A percentile compares a stretch with the other conserved stretches of the same genome.
Conservation (phyloP, 2,329 filamentous ascomycete genomes). For the Colletotrichum camelliae region DNA sequence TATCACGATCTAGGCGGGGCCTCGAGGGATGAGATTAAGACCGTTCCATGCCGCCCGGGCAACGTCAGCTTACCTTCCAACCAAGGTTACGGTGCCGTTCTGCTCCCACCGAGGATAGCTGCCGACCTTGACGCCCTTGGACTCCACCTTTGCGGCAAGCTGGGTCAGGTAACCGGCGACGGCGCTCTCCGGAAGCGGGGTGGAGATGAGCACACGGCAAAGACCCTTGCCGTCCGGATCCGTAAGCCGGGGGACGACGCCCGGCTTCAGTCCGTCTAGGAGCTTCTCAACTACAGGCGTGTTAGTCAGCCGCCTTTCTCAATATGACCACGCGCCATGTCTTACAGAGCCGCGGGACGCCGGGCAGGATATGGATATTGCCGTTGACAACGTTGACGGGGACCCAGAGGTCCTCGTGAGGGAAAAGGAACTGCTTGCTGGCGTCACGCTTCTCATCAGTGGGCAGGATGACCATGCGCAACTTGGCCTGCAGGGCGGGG, state of each 20-base stretch:
- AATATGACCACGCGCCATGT: neutral
- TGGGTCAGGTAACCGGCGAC: conserved; percentile 85
- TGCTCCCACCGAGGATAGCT: conserved; percentile 95
- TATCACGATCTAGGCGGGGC: neutral
- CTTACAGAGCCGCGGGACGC: conserved; percentile 81
- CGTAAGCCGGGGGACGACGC: conserved; percentile 70
- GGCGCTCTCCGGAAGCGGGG: conserved; percentile 84
- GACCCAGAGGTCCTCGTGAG: conserved; percentile 85
- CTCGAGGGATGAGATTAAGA: neutral
- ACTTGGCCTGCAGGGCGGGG: conserved; percentile 77
- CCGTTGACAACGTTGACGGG: conserved; percentile 88
- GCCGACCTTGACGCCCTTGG: conserved; percentile 87
- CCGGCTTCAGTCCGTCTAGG: conserved; percentile 76
- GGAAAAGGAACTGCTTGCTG: conserved; percentile 78
- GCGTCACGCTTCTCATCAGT: conserved; percentile 70
- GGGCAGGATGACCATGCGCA: conserved; percentile 90
- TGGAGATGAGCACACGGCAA: conserved; percentile 81
- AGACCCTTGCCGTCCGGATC: conserved; percentile 86
- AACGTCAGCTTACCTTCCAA: conserved; percentile 57
- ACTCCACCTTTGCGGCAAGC: conserved; percentile 74
- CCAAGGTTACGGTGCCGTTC: conserved; percentile 90
- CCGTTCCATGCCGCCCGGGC: neutral
- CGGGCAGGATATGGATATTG: conserved; percentile 92
- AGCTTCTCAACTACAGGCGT: conserved; percentile 67
- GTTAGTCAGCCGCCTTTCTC: neutral